Evolutionary conservation across 2,329 filamentous ascomycete genomes (phyloP), one percentile per base, ranked within the genome.

Genomic region (Triangularia verruculosa): DNA sequence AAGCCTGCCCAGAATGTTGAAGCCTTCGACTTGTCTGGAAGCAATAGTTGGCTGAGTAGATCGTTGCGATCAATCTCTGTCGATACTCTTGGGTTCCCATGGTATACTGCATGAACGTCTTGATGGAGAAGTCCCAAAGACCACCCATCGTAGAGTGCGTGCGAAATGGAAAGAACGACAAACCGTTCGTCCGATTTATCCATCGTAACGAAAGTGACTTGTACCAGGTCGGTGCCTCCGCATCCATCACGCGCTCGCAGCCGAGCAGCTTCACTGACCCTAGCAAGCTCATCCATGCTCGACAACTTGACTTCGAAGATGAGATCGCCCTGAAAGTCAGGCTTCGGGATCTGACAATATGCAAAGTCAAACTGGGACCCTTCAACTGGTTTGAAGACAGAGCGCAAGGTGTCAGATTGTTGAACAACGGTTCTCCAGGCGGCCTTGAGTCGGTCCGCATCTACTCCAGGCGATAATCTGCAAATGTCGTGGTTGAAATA

Each of bases 401-500:
- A 95, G 15, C 93, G 85, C 9, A 97, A 78, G 27, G 97, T 90
- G 0, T 91, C 86, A 7, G 88, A 88, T 1, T 74, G 74, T 4
- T 78, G 72, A 27, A 91, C 77, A 0, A 93, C 86, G 0, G 72
- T 73, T 5, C 74, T 72, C 85, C 91, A 92, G 0, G 92, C 89
- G 0, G 72, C 58, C 34, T 81, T 79, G 0, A 97, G 79, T 54
- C 70, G 81, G 0, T 76, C 67, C 0, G 88, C 39, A 68, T 96
- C 82, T 1, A 88, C 79, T 0, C 77, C 74, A 0, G 78, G 67
- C 0, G 76, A 72, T 1, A 97, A 68, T 66, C 87, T 82, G 22
- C 96, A 78, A 1, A 94, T 76, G 70, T 97, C 91, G 63, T 95
- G 88, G 66, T 96, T 97, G 78, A 92, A 96, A 73, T 98, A 98